Percentiles rank a stretch among this genome's conserved stretches.
These are phyloP conservation scores for Phytophthora kernoviae DNA, from an alignment of 352 stramenopile species.

Conservation along the genomic window DNA sequence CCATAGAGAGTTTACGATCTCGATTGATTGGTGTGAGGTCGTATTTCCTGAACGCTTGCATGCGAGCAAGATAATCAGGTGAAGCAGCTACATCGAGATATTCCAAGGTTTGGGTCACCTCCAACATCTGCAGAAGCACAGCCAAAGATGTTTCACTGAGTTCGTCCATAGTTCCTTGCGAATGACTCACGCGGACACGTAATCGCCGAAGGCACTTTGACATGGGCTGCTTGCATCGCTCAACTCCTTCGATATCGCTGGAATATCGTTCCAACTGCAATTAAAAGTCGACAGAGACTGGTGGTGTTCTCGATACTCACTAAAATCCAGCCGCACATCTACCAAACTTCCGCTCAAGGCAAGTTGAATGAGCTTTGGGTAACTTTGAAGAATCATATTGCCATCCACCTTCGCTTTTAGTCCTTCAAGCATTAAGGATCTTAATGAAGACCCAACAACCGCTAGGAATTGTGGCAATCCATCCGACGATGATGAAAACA, in stretches of 20 bases:
- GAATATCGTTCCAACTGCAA: not conserved
- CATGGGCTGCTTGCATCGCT: no score
- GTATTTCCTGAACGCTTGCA: not conserved
- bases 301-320: not conserved
- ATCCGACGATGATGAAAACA: not conserved
- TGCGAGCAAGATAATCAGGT: not conserved
- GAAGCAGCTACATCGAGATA: conserved; percentile 9
- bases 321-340: not conserved
- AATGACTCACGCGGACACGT: not conserved
- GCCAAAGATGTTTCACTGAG: not conserved
- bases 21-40: conserved; percentile 2
- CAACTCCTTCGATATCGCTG: no score
- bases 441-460: conserved; percentile 12
- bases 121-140: conserved; percentile 10
- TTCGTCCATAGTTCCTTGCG: not conserved
- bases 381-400: conserved; percentile 20
- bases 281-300: not conserved
- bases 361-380: conserved; percentile 19
- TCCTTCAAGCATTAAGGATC: conserved; percentile 14
- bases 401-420: conserved; percentile 8
- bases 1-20: not conserved
- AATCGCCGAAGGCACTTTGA: not conserved
- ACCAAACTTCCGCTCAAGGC: not conserved
- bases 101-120: conserved; percentile 8
- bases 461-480: conserved; percentile 17